Percentiles rank a stretch among this genome's conserved stretches.
phyloP scores from a whole-genome alignment of 169 alveolate genomes.

The Eimeria tenella region DNA sequence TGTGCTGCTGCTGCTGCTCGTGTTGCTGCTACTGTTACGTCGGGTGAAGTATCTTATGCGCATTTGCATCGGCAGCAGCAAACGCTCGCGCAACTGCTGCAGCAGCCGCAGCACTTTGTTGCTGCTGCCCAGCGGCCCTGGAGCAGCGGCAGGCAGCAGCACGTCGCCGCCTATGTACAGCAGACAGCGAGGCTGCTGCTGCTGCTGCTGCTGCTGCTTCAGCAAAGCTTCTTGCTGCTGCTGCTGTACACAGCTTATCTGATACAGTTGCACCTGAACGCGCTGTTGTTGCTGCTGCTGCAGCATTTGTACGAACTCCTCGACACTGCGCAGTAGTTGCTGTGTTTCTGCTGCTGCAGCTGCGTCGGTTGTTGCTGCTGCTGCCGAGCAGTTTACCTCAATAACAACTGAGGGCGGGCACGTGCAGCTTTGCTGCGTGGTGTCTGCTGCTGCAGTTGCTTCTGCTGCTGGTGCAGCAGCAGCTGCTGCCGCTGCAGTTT shows the following conservation, averaged over 20 bases:
- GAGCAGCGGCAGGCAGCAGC: constrained; percentile 4
- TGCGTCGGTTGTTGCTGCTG: background rate
- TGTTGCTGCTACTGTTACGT: background rate
- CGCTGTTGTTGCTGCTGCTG: constrained; percentile 4
- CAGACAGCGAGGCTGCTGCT: constrained; percentile 46
- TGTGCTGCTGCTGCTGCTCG: background rate
- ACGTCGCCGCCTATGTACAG: constrained; percentile 20
- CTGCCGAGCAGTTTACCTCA: background rate
- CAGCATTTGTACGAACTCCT: background rate
- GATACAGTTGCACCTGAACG: background rate
- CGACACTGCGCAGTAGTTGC: background rate
- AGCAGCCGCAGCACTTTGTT: constrained; percentile 18
- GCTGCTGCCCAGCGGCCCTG: background rate
- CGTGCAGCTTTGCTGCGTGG: background rate
- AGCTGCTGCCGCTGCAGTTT: background rate
- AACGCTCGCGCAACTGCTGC: background rate
- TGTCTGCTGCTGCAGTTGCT: background rate
- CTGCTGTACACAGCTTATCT: background rate
- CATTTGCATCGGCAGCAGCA: constrained; percentile 45
- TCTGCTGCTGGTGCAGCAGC: background rate
- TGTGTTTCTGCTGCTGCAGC: background rate
- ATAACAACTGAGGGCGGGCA: background rate
- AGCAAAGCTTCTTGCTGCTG: background rate
- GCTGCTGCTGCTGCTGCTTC: constrained; percentile 36
- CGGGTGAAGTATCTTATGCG: constrained; percentile 31